A percentile compares a stretch with the other conserved stretches of the same genome.
Conservation (phyloP, 805 yeast species). For the Barnettozyma siamensis region DNA sequence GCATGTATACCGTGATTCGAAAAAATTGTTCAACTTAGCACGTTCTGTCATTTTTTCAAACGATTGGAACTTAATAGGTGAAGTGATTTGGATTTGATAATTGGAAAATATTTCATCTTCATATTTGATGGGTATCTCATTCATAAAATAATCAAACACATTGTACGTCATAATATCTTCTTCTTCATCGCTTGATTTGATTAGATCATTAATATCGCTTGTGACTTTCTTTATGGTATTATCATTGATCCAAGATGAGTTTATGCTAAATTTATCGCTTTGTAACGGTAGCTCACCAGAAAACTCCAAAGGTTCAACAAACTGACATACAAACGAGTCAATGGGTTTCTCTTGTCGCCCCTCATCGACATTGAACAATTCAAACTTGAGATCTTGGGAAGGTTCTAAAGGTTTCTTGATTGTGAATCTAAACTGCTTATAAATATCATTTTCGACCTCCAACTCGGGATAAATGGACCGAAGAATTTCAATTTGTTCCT, state of each 20-base stretch:
- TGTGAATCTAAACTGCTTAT: neutral
- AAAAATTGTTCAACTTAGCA: constrained; percentile 26
- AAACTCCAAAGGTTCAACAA: neutral
- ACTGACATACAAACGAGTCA: neutral
- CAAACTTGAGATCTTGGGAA: neutral
- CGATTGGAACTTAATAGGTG: constrained; percentile 2
- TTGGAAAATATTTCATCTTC: constrained; percentile 13
- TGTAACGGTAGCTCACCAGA: neutral
- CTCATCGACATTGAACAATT: neutral
- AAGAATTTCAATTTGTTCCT: neutral
- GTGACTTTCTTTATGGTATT: neutral
- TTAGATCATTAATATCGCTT: too few species aligned
- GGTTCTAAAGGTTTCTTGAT: neutral
- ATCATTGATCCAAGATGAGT: neutral
- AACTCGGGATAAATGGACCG: neutral
- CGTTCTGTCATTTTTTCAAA: constrained; percentile 21
- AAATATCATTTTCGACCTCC: too few species aligned
- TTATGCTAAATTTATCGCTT: neutral
- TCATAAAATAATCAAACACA: constrained; percentile 36
- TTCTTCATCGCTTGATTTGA: constrained; percentile 3
- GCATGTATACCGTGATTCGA: constrained; percentile 39
- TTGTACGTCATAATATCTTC: constrained; percentile 35
- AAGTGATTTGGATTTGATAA: constrained; percentile 6
- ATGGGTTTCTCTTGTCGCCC: constrained; percentile 14
- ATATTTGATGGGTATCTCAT: constrained; percentile 14